Evolutionary conservation across 2,329 filamentous ascomycete species (phyloP), one percentile per base, ranked within the genome.

Genomic region (Dendrostoma leiphaemia): DNA sequence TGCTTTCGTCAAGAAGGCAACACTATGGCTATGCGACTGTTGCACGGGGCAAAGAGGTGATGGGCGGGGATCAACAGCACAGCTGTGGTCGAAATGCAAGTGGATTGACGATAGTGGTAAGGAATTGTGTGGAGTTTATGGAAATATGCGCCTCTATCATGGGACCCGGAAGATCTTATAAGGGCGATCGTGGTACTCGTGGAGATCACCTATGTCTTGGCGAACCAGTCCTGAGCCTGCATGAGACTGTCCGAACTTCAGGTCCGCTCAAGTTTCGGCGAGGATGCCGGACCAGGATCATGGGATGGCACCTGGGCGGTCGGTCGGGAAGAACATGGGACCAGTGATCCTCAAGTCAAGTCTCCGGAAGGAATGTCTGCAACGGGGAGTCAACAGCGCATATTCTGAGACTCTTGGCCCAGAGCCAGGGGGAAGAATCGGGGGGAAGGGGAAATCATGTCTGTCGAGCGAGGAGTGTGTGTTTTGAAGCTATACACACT

Each of bases 51-150:
- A 6, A n/a, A 19, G 28, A 32, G 28, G 35, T 60, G 57, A 44
- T 53, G 52, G 53, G 52, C 47, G 35, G 47, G 38, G 35, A 24
- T 43, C 44, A 45, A 41, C 53, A 56, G 56, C 48, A 47, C 51
- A 54, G 54, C 54, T 57, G 54, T 54, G 51, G 38, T 24, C 46
- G 13, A 17, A 49, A 56, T 8, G 47, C 46, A 37, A 29, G 44
- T 31, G 52, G 40, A 23, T 54, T 32, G 17, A 26, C 6, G 35
- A 29, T 52, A 43, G 37, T 34, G 44, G 48, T 34, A 46, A 47
- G 40, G 47, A 37, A 32, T 32, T 32, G 19, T 26, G 28, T 38
- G 40, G 21, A n/a, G n/a, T n/a, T n/a, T n/a, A 35, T 15, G 48
- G 26, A 46, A 15, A 21, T 12, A 28, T 13, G 1, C 24, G 46